Conservation (phyloP, 345 rosid species). For the Rhodamnia rubescens region DNA sequence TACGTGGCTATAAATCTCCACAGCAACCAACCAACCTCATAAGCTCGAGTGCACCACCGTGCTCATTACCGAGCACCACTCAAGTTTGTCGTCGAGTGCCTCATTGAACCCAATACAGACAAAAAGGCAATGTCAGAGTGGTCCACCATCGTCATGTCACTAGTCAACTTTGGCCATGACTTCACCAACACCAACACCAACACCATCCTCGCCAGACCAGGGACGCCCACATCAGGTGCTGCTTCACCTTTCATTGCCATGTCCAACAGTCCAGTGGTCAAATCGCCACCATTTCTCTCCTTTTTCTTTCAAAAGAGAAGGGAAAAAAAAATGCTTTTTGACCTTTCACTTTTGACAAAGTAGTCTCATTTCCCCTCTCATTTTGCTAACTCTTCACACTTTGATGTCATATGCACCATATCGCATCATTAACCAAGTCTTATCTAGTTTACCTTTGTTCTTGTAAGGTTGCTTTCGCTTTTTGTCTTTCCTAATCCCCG, state of each 20-base stretch:
- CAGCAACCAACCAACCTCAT: not conserved
- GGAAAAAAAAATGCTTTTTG: not conserved
- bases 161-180: too few relatives aligned
- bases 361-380: not conserved
- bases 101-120: not conserved
- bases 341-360: not conserved
- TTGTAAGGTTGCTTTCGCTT: not conserved
- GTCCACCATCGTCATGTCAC: not conserved
- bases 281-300: not conserved
- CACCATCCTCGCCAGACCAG: not conserved
- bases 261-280: not conserved
- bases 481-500: not conserved
- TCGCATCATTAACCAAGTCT: not conserved
- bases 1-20: not conserved
- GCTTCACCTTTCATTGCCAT: not conserved
- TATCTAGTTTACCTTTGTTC: not conserved
- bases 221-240: not conserved
- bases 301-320: not conserved
- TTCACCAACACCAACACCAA: not conserved
- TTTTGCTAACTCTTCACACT: not conserved
- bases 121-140: not conserved
- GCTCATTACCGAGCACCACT: not conserved
- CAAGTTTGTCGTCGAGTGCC: not conserved
- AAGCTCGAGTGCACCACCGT: not conserved
- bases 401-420: not conserved